Evolutionary conservation across 192 early-diverging fungal genomes (phyloP).

Genomic region (Coemansia sp.): DNA sequence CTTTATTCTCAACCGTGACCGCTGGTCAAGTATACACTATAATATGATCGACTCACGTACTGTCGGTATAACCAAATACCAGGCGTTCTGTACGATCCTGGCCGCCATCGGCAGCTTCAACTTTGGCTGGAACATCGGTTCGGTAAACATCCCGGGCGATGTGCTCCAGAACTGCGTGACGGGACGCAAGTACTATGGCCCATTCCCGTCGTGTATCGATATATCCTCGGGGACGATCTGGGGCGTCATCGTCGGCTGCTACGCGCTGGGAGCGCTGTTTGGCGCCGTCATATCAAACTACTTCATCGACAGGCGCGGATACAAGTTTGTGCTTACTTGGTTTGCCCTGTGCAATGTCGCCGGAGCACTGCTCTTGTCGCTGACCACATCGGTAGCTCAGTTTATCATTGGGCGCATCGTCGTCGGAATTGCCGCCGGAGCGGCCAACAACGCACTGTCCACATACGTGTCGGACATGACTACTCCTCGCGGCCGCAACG

Average conservation of each 20-base stretch:
- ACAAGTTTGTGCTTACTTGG: slow-evolving; percentile 65
- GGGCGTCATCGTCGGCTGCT: slow-evolving; percentile 63
- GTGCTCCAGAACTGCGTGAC: slow-evolving; percentile 57
- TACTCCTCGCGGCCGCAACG: slow-evolving; percentile 67
- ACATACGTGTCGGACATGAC: slow-evolving; percentile 82
- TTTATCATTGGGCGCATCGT: slow-evolving; percentile 74
- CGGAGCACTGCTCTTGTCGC: slow-evolving; percentile 64
- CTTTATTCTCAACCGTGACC: too few species aligned
- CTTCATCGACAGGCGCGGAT: slow-evolving; percentile 63
- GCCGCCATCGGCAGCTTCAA: slow-evolving; percentile 57
- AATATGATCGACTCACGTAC: slow-evolving; percentile 54
- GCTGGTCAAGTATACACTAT: neutral
- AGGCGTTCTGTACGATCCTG: slow-evolving; percentile 49
- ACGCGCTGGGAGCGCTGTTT: slow-evolving; percentile 64
- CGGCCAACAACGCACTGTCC: slow-evolving; percentile 58
- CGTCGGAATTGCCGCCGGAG: slow-evolving; percentile 72
- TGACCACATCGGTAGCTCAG: slow-evolving; percentile 61
- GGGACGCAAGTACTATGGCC: slow-evolving; percentile 51
- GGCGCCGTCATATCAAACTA: slow-evolving; percentile 66
- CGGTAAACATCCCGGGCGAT: slow-evolving; percentile 62
- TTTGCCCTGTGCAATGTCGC: slow-evolving; percentile 68
- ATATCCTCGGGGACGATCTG: slow-evolving; percentile 51
- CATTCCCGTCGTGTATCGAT: slow-evolving; percentile 49
- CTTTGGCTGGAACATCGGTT: slow-evolving; percentile 59
- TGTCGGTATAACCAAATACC: slow-evolving; percentile 50